These are phyloP conservation scores for Oryza australiensis DNA, from an alignment of 176 grass and related monocot species.

Conservation along the genomic window DNA sequence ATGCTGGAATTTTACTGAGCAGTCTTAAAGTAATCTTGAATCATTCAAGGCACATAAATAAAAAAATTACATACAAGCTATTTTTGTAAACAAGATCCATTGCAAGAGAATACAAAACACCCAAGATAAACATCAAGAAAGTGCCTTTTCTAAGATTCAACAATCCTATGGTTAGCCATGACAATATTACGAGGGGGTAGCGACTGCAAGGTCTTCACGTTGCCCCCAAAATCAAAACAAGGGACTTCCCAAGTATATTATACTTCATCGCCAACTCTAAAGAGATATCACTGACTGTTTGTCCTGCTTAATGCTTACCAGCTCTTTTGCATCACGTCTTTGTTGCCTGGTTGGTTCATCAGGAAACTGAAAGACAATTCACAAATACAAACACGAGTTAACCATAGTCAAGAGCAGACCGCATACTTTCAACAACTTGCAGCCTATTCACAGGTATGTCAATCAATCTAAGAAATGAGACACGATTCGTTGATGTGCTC, in stretches of 20 bases:
- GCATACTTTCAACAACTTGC: background rate
- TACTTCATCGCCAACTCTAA: background rate
- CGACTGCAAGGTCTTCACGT: background rate
- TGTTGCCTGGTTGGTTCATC: slow-evolving; percentile 89
- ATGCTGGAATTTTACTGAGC: background rate
- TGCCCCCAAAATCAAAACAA: background rate
- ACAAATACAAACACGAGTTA: background rate
- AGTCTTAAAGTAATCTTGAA: background rate
- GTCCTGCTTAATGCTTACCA: slow-evolving; percentile 52
- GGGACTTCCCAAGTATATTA: background rate
- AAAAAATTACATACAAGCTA: background rate
- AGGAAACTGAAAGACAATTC: slow-evolving; percentile 64
- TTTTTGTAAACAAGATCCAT: background rate
- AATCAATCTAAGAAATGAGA: slow-evolving; percentile 4
- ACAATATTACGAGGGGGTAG: background rate
- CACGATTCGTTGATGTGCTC: background rate
- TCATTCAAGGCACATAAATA: background rate
- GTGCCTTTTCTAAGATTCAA: background rate
- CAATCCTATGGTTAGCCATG: slow-evolving; percentile 8
- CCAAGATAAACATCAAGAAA: background rate
- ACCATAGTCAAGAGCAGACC: background rate
- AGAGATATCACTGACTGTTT: background rate
- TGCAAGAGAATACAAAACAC: background rate
- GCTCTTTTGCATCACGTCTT: slow-evolving; percentile 79
- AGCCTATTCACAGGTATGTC: background rate